Evolutionary conservation across 208 protist genomes (phyloP).

Genomic region (Leishmania guyanensis): DNA sequence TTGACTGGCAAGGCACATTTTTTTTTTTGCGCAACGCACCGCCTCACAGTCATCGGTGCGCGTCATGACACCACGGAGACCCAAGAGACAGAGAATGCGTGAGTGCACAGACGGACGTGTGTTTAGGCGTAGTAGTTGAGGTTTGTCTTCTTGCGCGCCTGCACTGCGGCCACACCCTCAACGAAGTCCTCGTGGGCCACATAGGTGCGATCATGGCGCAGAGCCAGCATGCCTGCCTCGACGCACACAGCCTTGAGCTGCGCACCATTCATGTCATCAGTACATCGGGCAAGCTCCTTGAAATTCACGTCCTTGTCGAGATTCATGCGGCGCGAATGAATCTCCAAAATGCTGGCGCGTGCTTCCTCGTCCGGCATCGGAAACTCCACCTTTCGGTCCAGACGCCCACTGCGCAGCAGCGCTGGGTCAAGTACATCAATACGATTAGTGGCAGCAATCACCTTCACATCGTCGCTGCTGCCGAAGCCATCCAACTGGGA

Average conservation of each 20-base stretch:
- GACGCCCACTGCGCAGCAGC: conserved; percentile 98
- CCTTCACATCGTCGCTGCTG: conserved; percentile 97
- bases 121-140: conserved; percentile 99
- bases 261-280: conserved; percentile 99
- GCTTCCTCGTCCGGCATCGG: conserved; percentile 99
- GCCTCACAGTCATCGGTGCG: not conserved
- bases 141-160: conserved; percentile 99
- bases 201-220: conserved; percentile 93
- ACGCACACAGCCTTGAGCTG: conserved; percentile 99
- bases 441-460: conserved; percentile 99
- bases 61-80: not conserved
- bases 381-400: conserved; percentile 99
- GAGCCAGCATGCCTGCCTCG: conserved; percentile 99
- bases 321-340: conserved; percentile 99
- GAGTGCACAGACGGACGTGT: not conserved
- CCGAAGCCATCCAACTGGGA: conserved; percentile 99
- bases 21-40: not conserved
- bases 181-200: conserved; percentile 99
- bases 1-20: not conserved
- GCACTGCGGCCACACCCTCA: conserved; percentile 97
- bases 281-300: conserved; percentile 98
- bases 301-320: conserved; percentile 97
- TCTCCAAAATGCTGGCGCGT: conserved; percentile 98
- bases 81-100: not conserved
- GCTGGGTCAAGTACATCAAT: conserved; percentile 99